These are phyloP conservation scores for Melampsora occidentalis DNA, from an alignment of 1,284 basidiomycete genomes.

Conservation along the genomic window DNA sequence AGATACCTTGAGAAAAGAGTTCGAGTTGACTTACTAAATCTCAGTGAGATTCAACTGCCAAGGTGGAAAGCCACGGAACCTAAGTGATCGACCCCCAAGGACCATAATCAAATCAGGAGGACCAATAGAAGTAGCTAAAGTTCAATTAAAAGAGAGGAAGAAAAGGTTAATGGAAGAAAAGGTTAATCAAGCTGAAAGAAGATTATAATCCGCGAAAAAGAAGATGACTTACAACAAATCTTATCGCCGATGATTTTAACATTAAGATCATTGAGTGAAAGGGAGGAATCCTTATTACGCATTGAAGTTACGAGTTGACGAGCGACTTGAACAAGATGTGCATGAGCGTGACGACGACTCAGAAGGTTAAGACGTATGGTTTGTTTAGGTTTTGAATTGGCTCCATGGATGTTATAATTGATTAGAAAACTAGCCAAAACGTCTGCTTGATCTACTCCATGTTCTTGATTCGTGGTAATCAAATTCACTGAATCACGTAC, in stretches of 20 bases:
- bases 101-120: slow-evolving; percentile 33
- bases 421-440: background rate
- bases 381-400: background rate
- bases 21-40: slow-evolving; percentile 23
- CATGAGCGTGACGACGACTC: slow-evolving; percentile 22
- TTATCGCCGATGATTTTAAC: slow-evolving; percentile 23
- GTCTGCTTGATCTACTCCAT: background rate
- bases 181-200: too few species aligned
- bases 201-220: background rate
- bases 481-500: background rate
- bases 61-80: slow-evolving; percentile 33
- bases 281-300: background rate
- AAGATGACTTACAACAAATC: slow-evolving; percentile 27
- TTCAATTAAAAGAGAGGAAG: background rate
- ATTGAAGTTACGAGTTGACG: slow-evolving; percentile 4
- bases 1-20: too few species aligned
- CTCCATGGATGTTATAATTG: background rate
- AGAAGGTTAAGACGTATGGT: slow-evolving; percentile 25
- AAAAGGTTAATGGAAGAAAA: too few species aligned
- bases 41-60: slow-evolving; percentile 36
- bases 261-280: slow-evolving; percentile 14
- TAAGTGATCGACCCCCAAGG: slow-evolving; percentile 27
- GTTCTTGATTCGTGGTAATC: background rate
- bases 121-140: slow-evolving; percentile 33
- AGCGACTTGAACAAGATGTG: slow-evolving; percentile 33